phyloP scores from a whole-genome alignment of 352 stramenopile genomes.

The Phytopythium kandeliae region DNA sequence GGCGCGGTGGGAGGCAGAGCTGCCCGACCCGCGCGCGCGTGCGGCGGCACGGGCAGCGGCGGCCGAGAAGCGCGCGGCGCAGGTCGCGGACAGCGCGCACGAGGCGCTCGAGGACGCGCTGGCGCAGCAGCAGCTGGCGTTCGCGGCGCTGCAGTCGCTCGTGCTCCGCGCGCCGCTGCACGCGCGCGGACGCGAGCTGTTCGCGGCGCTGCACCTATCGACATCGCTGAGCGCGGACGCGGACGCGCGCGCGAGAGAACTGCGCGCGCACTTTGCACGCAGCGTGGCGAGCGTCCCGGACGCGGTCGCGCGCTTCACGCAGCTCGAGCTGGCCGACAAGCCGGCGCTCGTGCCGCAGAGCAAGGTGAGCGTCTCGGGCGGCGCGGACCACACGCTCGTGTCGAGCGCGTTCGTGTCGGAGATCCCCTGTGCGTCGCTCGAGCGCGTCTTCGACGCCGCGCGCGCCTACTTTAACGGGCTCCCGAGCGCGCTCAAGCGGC shows the following conservation, averaged over 20 bases:
- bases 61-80: constrained; percentile 18
- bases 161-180: constrained; percentile 21
- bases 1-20: constrained; percentile 15
- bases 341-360: constrained; percentile 15
- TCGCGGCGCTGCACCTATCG: constrained; percentile 27
- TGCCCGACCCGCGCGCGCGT: constrained; percentile 21
- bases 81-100: constrained; percentile 13
- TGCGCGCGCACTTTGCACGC: constrained; percentile 23
- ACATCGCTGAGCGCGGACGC: constrained; percentile 14
- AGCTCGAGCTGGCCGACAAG: constrained; percentile 11
- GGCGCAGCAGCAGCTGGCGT: constrained; percentile 27
- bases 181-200: constrained; percentile 20
- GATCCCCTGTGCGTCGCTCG: constrained; percentile 28
- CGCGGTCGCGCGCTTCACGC: constrained; percentile 17
- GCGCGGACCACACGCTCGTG: constrained; percentile 22
- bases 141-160: constrained; percentile 24
- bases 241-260: constrained; percentile 12
- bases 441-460: constrained; percentile 24
- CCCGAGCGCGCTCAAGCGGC: constrained; percentile 24
- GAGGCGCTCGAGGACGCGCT: constrained; percentile 24
- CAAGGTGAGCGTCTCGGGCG: constrained; percentile 22
- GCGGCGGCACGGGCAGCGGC: constrained; percentile 16
- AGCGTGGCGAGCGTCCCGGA: constrained; percentile 17
- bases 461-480: constrained; percentile 19
- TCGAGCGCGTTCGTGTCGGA: constrained; percentile 31